Base-by-base conservation (phyloP, 208 protist genomes). In the Willaertia magna region DNA sequence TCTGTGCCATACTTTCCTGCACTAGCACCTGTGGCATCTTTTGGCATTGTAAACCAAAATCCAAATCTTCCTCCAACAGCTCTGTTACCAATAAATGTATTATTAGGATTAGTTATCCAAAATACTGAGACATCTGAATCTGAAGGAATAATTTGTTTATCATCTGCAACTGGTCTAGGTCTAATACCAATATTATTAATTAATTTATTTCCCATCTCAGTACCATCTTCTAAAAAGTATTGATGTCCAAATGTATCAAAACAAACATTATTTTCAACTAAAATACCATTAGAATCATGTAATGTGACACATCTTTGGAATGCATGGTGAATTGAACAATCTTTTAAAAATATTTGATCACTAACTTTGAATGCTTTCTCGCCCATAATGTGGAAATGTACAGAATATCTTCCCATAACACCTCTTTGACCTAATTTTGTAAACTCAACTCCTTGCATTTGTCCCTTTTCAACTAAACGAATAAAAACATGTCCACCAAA, bases 401-500 rank as follows among this genome's bases (percentile, higher is more conserved):
- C 34, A 2, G 55, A 26, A 49, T 79, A 79, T 49, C 75, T 20
- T 49, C 43, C 75, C 6, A 79, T 9, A 48, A 79, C 11, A 34
- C 43, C 75, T 34, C 42, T 48, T 34, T 49, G 18, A 34, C 75
- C 75, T 14, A 46, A 39, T 49, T n/a, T n/a, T 34, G 75, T 79
- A 39, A 79, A 43, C 49, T 79, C 75, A 46, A 48, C 43, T 30
- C 75, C 42, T 49, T 18, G 16, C 3, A 79, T 9, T 30, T 46
- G 16, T 12, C 6, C 4, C 14, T 34, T 34, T 18, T 3, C 30
- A 22, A 48, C 34, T 18, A 12, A 9, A 34, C 43, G 7, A 46
- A 79, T 34, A 12, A 79, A 34, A n/a, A 79, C 49, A 34, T 79
- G 75, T 39, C 75, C 75, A 22, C 75, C 75, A 79, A 79, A 79